Conservation (phyloP, 1,284 basidiomycete genomes). For the Sphagnurus paluster region DNA sequence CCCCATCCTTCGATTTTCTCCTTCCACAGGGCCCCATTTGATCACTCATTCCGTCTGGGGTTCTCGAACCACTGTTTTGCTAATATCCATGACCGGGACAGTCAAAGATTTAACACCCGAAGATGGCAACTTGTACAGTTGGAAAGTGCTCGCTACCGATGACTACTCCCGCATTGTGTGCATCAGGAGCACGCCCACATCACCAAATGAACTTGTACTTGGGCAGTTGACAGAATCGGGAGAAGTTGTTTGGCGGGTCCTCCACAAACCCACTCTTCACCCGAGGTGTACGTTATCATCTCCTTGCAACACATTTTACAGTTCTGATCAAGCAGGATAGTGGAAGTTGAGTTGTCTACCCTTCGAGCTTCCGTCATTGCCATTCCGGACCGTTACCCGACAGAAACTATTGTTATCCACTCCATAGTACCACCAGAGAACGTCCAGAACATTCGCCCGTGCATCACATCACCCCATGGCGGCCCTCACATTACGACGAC, state of each 20-base stretch:
- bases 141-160: conserved; percentile 56
- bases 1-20: conserved; percentile 41
- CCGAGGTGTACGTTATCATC: conserved; percentile 34
- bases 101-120: conserved; percentile 44
- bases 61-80: conserved; percentile 49
- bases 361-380: conserved; percentile 43
- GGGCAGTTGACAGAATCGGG: conserved; percentile 36
- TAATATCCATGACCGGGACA: conserved; percentile 37
- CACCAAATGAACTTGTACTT: conserved; percentile 52
- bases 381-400: conserved; percentile 47
- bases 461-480: conserved; percentile 61
- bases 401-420: conserved; percentile 55
- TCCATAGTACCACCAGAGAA: conserved; percentile 20
- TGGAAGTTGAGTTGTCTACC: conserved; percentile 37
- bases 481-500: conserved; percentile 60
- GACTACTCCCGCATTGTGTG: conserved; percentile 45
- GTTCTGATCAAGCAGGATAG: too few relatives aligned
- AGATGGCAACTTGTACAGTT: conserved; percentile 43
- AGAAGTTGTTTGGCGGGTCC: conserved; percentile 37
- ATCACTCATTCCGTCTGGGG: conserved; percentile 52
- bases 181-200: conserved; percentile 47
- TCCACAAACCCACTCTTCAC: conserved; percentile 43
- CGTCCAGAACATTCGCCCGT: conserved; percentile 32
- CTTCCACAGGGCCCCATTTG: conserved; percentile 29
- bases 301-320: neutral